A percentile compares a stretch with the other conserved stretches of the same genome.
phyloP scores from a whole-genome alignment of 257 asterid genomes.

The Echium plantagineum region DNA sequence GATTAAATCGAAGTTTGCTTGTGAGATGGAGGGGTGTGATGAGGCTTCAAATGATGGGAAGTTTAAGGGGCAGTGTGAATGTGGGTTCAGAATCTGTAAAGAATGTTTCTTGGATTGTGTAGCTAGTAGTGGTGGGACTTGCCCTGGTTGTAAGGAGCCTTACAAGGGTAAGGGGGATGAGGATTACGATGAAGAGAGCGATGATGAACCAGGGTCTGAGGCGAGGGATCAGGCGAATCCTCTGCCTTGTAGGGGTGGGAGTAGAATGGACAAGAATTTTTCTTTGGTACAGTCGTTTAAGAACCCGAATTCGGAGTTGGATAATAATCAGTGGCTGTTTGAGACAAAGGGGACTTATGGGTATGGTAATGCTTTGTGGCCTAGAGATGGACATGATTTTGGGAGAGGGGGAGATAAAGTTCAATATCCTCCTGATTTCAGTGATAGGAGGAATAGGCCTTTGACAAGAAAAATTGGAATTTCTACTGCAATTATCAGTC shows the following conservation, averaged over 20 bases:
- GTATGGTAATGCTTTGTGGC: conserved; percentile 93
- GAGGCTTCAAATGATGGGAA: conserved; percentile 37
- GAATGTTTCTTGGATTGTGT: conserved; percentile 65
- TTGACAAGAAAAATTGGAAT: conserved; percentile 71
- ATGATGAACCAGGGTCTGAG: conserved; percentile 38
- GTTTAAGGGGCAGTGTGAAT: conserved; percentile 47
- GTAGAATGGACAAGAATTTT: conserved; percentile 56
- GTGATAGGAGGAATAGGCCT: conserved; percentile 66
- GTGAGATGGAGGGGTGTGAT: conserved; percentile 78
- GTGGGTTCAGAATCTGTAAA: conserved; percentile 63
- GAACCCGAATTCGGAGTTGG: conserved; percentile 81
- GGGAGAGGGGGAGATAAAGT: conserved; percentile 50
- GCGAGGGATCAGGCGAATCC: conserved; percentile 60
- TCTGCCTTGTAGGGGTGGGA: conserved; percentile 46
- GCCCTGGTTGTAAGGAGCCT: conserved; percentile 85
- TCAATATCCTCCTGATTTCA: conserved; percentile 64
- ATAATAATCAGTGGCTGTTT: conserved; percentile 72
- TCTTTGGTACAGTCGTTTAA: conserved; percentile 79
- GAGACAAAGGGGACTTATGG: conserved; percentile 98
- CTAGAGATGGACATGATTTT: conserved; percentile 48
- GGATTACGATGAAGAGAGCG: conserved; percentile 39
- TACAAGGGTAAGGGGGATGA: conserved; percentile 29
- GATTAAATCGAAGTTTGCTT: conserved; percentile 39
- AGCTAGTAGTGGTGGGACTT: conserved; percentile 37
- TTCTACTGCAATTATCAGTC: conserved; percentile 80